phyloP scores from a whole-genome alignment of 2,329 filamentous ascomycete species.

The Thelonectria rubi region DNA sequence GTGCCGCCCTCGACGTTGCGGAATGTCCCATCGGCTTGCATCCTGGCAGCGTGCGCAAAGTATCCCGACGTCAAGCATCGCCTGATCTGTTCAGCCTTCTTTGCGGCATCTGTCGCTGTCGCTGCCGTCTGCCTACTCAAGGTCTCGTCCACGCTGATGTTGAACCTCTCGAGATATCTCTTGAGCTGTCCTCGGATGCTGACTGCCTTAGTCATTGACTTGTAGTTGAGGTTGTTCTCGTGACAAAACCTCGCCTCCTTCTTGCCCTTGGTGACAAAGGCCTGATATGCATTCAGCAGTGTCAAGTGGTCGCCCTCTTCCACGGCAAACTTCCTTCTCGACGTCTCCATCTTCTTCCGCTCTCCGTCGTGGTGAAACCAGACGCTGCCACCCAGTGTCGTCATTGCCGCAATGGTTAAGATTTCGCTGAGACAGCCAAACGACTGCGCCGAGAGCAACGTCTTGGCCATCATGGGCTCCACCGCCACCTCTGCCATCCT shows the following conservation, averaged over 20 bases:
- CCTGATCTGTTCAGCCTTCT: conserved; percentile 76
- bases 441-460: conserved; percentile 75
- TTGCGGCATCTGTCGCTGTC: conserved; percentile 42
- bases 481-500: conserved; percentile 94
- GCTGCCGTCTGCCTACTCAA: conserved; percentile 51
- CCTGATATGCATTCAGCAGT: conserved; percentile 90
- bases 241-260: conserved; percentile 89
- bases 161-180: conserved; percentile 87
- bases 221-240: conserved; percentile 87
- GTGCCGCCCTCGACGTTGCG: conserved; percentile 83
- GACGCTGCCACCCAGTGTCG: conserved; percentile 81
- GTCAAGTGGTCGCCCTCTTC: conserved; percentile 96
- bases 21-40: conserved; percentile 93
- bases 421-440: conserved; percentile 88
- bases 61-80: conserved; percentile 89
- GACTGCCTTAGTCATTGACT: conserved; percentile 81
- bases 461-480: conserved; percentile 95
- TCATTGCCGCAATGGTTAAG: conserved; percentile 93
- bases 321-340: conserved; percentile 83
- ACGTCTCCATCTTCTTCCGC: conserved; percentile 77
- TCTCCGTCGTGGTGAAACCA: conserved; percentile 85
- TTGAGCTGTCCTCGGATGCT: conserved; percentile 88
- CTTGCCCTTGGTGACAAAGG: conserved; percentile 83
- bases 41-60: conserved; percentile 91
- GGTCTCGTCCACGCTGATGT: conserved; percentile 73